These are phyloP conservation scores for Arctium minus DNA, from an alignment of 129 eudicot genomes.

Conservation along the genomic window DNA sequence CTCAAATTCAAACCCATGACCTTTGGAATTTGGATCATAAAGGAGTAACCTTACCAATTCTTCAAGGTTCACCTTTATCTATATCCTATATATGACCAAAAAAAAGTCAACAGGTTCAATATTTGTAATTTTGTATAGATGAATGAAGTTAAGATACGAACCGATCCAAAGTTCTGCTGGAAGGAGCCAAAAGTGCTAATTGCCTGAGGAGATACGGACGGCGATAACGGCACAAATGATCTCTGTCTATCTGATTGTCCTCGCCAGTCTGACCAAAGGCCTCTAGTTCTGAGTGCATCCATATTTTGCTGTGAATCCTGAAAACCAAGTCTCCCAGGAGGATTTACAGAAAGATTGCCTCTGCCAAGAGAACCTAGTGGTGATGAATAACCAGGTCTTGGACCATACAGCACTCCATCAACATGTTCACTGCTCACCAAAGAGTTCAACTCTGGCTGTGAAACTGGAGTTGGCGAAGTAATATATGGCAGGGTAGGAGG, in stretches of 20 bases:
- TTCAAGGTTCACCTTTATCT: not conserved
- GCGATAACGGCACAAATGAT: conserved; percentile 23
- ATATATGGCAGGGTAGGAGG: conserved; percentile 29
- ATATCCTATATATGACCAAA: not conserved
- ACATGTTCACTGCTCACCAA: conserved; percentile 17
- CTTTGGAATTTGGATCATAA: not conserved
- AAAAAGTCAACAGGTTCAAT: not conserved
- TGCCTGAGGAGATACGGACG: conserved; percentile 29
- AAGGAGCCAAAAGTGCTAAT: conserved; percentile 18
- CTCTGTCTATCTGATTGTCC: conserved; percentile 28
- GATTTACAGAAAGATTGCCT: conserved; percentile 24
- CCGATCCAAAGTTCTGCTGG: conserved; percentile 30
- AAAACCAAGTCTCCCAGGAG: conserved; percentile 22
- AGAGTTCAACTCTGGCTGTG: conserved; percentile 27
- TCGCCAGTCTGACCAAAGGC: conserved; percentile 32
- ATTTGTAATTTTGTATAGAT: not conserved
- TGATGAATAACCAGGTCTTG: conserved; percentile 23
- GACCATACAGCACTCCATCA: conserved; percentile 25
- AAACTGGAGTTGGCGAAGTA: conserved; percentile 27
- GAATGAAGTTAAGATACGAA: conserved; percentile 10
- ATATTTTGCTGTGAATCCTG: conserved; percentile 11
- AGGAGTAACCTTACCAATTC: not conserved
- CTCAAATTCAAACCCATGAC: not conserved
- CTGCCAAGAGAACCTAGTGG: conserved; percentile 17
- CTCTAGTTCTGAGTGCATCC: conserved; percentile 23